phyloP scores from a whole-genome alignment of 352 stramenopile species.

The Phytopythium sindhum region DNA sequence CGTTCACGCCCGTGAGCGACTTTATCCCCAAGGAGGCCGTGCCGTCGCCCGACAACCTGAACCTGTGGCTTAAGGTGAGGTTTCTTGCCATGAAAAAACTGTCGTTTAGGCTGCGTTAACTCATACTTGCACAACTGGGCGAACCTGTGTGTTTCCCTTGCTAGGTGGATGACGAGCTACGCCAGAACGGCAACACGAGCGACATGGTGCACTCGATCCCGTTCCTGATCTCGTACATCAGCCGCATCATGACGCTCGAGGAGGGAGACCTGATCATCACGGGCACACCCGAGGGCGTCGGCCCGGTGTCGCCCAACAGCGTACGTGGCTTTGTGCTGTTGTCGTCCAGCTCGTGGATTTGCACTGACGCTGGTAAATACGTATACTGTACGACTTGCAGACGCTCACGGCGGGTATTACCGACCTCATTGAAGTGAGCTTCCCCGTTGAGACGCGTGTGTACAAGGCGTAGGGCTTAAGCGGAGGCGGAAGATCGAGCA shows the following conservation, averaged over 20 bases:
- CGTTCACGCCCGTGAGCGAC: conserved; percentile 78
- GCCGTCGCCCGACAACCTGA: conserved; percentile 58
- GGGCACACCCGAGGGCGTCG: conserved; percentile 76
- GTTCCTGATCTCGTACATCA: conserved; percentile 74
- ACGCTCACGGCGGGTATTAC: conserved; percentile 74
- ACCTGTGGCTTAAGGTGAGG: conserved; percentile 67
- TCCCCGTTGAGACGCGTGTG: conserved; percentile 55
- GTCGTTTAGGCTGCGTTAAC: neutral
- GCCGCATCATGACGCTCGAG: conserved; percentile 82
- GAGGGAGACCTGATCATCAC: conserved; percentile 85
- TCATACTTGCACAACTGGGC: neutral
- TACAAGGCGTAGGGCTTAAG: conserved; percentile 37
- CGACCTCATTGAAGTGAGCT: conserved; percentile 61
- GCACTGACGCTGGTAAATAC: neutral
- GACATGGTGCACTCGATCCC: conserved; percentile 83
- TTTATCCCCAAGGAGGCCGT: conserved; percentile 72
- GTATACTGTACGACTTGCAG: conserved; percentile 18
- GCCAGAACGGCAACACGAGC: conserved; percentile 66
- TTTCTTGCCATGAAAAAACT: neutral
- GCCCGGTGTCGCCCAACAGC: conserved; percentile 51
- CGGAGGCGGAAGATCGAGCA: neutral
- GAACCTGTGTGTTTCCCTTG: neutral
- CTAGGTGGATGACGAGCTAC: conserved; percentile 60
- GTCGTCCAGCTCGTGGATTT: neutral
- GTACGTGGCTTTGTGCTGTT: conserved; percentile 24